Evolutionary conservation across 495 filamentous ascomycete species (phyloP), one percentile per base, ranked within the genome.

Genomic region (Letharia columbiana): DNA sequence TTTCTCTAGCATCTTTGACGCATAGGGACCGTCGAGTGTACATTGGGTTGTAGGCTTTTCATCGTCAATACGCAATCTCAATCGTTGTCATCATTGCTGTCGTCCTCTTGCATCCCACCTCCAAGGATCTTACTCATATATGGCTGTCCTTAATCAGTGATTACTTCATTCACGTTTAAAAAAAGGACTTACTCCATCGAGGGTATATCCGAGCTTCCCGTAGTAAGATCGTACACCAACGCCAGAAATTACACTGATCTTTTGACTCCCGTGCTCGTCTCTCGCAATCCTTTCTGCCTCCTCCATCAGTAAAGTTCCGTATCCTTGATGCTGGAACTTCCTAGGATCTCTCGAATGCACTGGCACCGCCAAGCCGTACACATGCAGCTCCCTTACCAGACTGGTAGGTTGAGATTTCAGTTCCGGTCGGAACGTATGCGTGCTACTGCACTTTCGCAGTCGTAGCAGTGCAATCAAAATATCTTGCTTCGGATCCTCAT

Each of bases 291-390:
- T 82, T 77, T 98, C 95, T 2, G 94, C 94, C 78, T 97, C 92
- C 74, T 98, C 94, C 94, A 98, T 98, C 62, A 98, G 71, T 64
- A 98, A 75, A 4, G 95, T 98, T 37, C 94, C 94, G 71, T 95
- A 98, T 1, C 94, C 94, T 73, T 96, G 95, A 77, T 98, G 94
- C 79, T 98, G 94, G 78, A 96, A 98, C 75, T 98, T 98, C 73
- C 87, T 85, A 12, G 92, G 89, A 72, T 98, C 93, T 64, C 94
- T 82, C 13, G 90, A 92, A 74, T 98, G 94, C 63, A 98, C 86
- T 2, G 94, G 94, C 13, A 98, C 94, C 1, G 94, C 94, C 63
- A 89, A 91, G 18, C 94, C 94, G 73, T 98, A 98, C 3, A 98
- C 94, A 76, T 98, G 94, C 63, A 98, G 79, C 75, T 98, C 94